A percentile compares a stretch with the other conserved stretches of the same genome.
Evolutionary conservation across 2,329 filamentous ascomycete genomes (phyloP).

Genomic region (Hyphodiscus sp.): DNA sequence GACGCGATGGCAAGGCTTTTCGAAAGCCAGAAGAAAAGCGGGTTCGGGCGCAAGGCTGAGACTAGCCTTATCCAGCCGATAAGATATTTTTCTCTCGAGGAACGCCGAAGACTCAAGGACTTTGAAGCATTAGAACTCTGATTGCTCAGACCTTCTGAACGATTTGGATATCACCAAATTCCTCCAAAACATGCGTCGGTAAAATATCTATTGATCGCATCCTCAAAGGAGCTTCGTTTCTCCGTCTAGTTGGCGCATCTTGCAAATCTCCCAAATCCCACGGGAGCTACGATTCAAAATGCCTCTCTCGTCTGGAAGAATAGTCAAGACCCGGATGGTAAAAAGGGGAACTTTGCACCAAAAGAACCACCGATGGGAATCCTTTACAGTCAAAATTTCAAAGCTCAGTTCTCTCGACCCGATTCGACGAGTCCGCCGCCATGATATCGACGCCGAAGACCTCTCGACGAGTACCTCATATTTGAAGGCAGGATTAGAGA

Average conservation of each 20-base stretch:
- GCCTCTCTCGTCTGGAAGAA: conserved; percentile 59
- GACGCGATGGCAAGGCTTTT: not conserved
- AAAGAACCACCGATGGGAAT: conserved; percentile 84
- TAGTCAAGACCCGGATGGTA: conserved; percentile 62
- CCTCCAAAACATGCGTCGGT: not conserved
- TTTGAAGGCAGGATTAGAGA: conserved; percentile 73
- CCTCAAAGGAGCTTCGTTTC: not conserved
- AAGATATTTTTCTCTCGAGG: not conserved
- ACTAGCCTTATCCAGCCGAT: not conserved
- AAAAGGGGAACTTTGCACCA: conserved; percentile 67
- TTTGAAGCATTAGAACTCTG: too few relatives aligned
- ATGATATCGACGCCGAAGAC: conserved; percentile 76
- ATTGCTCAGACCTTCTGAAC: too few relatives aligned
- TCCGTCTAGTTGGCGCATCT: not conserved
- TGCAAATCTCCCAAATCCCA: not conserved
- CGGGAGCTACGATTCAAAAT: conserved; percentile 37
- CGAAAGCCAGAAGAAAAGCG: not conserved
- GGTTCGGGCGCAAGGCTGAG: not conserved
- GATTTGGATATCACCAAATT: not conserved
- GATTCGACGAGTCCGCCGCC: conserved; percentile 78
- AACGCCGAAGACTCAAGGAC: too few relatives aligned
- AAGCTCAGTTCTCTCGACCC: conserved; percentile 88
- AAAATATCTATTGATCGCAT: not conserved
- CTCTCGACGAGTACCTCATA: conserved; percentile 75
- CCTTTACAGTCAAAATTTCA: conserved; percentile 82